Evolutionary conservation across 371 early-diverging fungal genomes (phyloP), one percentile per base, ranked within the genome.

Genomic region (Umbelopsis sp.): DNA sequence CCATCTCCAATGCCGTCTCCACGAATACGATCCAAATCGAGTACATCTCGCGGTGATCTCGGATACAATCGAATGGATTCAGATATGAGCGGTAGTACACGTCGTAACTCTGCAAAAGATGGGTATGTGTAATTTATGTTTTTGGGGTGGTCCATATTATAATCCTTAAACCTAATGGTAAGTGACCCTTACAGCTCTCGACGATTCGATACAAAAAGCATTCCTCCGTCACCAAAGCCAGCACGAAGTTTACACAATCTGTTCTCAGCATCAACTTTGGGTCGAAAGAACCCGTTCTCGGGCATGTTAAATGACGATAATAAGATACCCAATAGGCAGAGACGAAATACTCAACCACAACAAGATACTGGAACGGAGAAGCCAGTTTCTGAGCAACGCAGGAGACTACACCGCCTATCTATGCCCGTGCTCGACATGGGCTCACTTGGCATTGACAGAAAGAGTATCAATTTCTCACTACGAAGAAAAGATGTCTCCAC

Each of bases 381-480:
- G 35, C 35, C 57, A 35, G 32, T 32, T 29, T 24, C 57, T 57
- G 57, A 57, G 14, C 57, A 57, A 57, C 57, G 57, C 35, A 57
- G 32, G 37, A 57, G 57, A 18, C 16, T 57, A 37, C 57, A 57
- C 9, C 29, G 57, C 14, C 35, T 57, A 4, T 57, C 57, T 35
- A 57, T 57, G 57, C 57, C 57, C 14, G 29, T 57, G 35, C 29
- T 57, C 10, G 57, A 57, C n/a, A 57, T 57, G 8, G 57, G 57
- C 29, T 57, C 57, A 14, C 29, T 57, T 57, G 57, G 57, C 16
- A 25, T 57, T 14, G 57, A 57, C 29, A 29, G 35, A 16, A 57
- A 57, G 35, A 57, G 57, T 35, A 57, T 57, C 57, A 57, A 57
- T 32, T 57, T 57, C 35, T 57, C 57, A 7, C n/a, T 57, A 57